Evolutionary conservation across 2,329 filamentous ascomycete genomes (phyloP).

Genomic region (Aspergillus puulaauensis): DNA sequence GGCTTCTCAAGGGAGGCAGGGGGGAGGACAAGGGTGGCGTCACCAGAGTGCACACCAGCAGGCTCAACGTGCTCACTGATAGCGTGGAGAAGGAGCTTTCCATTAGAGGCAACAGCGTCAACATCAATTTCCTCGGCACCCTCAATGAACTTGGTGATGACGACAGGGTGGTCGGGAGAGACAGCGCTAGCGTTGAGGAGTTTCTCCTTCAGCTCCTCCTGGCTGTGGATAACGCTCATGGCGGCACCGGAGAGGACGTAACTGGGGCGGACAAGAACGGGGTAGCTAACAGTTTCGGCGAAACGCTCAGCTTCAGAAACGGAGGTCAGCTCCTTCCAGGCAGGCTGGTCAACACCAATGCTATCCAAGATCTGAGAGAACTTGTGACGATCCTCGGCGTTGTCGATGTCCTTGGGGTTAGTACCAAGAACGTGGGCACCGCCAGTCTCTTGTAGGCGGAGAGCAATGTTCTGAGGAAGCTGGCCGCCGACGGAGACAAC

Average conservation of each 20-base stretch:
- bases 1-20: conserved; percentile 74
- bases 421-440: conserved; percentile 90
- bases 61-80: conserved; percentile 96
- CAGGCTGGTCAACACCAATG: conserved; percentile 94
- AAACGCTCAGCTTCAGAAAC: conserved; percentile 85
- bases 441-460: conserved; percentile 87
- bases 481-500: conserved; percentile 96
- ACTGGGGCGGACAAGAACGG: conserved; percentile 88
- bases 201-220: conserved; percentile 91
- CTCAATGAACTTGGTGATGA: conserved; percentile 98
- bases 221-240: conserved; percentile 93
- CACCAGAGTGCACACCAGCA: conserved; percentile 96
- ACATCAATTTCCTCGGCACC: conserved; percentile 95
- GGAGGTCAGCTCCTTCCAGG: conserved; percentile 95
- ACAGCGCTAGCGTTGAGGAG: conserved; percentile 85
- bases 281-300: conserved; percentile 81
- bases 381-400: conserved; percentile 96
- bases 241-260: conserved; percentile 97
- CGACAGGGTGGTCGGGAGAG: conserved; percentile 94
- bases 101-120: conserved; percentile 84
- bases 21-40: conserved; percentile 90
- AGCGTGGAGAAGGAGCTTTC: conserved; percentile 85
- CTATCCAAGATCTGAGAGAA: conserved; percentile 97
- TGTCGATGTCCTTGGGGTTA: conserved; percentile 91
- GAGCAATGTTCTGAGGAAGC: conserved; percentile 94